Percentiles rank a stretch among this genome's conserved stretches.
These are phyloP conservation scores for Boletellus emodensis DNA, from an alignment of 768 basidiomycete genomes.

Conservation along the genomic window DNA sequence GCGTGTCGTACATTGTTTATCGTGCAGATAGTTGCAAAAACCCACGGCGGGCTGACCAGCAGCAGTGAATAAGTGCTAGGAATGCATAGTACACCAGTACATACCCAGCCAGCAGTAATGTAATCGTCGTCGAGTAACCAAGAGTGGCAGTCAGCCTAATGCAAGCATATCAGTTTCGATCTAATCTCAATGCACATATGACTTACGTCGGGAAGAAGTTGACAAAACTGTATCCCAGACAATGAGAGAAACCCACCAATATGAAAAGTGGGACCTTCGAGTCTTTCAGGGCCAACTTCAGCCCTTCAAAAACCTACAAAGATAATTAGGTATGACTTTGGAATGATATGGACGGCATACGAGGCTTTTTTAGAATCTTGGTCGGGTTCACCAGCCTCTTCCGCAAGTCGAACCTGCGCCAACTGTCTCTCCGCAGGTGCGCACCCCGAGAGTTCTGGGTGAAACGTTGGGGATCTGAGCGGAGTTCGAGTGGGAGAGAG, in stretches of 20 bases:
- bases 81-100: conserved; percentile 14
- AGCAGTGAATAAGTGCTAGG: background rate
- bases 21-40: conserved; percentile 47
- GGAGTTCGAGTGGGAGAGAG: too few species aligned
- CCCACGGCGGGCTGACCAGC: conserved; percentile 54
- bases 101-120: conserved; percentile 57
- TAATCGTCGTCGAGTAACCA: conserved; percentile 58
- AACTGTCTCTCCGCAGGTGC: too few species aligned
- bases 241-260: conserved; percentile 48
- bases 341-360: too few species aligned
- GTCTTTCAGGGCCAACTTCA: conserved; percentile 54
- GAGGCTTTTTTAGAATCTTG: too few species aligned
- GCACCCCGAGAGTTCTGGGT: too few species aligned
- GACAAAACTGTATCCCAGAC: conserved; percentile 57
- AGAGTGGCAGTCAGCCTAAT: conserved; percentile 54
- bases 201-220: conserved; percentile 55
- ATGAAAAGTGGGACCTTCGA: conserved; percentile 51
- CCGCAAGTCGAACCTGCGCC: too few species aligned
- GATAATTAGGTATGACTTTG: too few species aligned
- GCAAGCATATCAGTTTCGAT: too few species aligned
- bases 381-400: too few species aligned
- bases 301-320: conserved; percentile 1
- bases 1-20: conserved; percentile 56
- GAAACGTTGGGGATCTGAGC: too few species aligned
- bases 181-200: too few species aligned